A percentile compares a stretch with the other conserved stretches of the same genome.
These are phyloP conservation scores for Lachnellula willkommii DNA, from an alignment of 2,329 filamentous ascomycete species.

Conservation along the genomic window DNA sequence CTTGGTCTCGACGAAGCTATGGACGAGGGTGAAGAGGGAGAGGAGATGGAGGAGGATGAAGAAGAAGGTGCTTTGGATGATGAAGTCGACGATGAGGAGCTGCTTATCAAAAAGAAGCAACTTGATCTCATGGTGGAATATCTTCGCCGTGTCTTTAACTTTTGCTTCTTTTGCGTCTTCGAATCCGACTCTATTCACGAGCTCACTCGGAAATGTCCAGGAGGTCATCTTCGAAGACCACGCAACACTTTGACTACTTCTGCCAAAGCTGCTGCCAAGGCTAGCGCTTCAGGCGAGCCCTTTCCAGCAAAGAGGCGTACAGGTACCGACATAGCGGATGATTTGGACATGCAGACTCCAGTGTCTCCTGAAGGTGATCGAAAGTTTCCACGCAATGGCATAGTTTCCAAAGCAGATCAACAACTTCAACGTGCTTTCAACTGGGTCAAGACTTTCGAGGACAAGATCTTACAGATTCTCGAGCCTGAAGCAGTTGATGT, in stretches of 20 bases:
- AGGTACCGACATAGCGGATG: slow-evolving; percentile 40
- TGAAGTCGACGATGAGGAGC: slow-evolving; percentile 83
- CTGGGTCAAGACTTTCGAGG: slow-evolving; percentile 98
- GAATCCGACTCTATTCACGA: slow-evolving; percentile 97
- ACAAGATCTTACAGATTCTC: slow-evolving; percentile 88
- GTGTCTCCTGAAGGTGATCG: slow-evolving; percentile 65
- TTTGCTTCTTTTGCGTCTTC: slow-evolving; percentile 99
- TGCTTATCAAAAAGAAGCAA: slow-evolving; percentile 91
- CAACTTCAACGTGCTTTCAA: slow-evolving; percentile 94
- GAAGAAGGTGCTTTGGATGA: slow-evolving; percentile 61
- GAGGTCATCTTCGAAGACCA: slow-evolving; percentile 91
- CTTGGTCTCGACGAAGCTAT: slow-evolving; percentile 56
- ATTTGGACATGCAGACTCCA: slow-evolving; percentile 49
- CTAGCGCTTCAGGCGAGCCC: slow-evolving; percentile 73
- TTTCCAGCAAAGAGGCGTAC: slow-evolving; percentile 80
- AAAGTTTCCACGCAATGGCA: slow-evolving; percentile 56
- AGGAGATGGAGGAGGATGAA: slow-evolving; percentile 73
- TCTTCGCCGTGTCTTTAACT: slow-evolving; percentile 91
- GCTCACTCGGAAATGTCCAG: slow-evolving; percentile 89
- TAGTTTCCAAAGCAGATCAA: slow-evolving; percentile 74
- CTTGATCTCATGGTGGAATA: slow-evolving; percentile 95
- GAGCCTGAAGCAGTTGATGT: slow-evolving; percentile 85
- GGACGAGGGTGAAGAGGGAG: slow-evolving; percentile 59
- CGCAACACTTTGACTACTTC: slow-evolving; percentile 76
- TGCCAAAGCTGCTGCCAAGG: slow-evolving; percentile 78